Base-by-base conservation (phyloP, 495 filamentous ascomycete genomes). In the Penicillium lagena region DNA sequence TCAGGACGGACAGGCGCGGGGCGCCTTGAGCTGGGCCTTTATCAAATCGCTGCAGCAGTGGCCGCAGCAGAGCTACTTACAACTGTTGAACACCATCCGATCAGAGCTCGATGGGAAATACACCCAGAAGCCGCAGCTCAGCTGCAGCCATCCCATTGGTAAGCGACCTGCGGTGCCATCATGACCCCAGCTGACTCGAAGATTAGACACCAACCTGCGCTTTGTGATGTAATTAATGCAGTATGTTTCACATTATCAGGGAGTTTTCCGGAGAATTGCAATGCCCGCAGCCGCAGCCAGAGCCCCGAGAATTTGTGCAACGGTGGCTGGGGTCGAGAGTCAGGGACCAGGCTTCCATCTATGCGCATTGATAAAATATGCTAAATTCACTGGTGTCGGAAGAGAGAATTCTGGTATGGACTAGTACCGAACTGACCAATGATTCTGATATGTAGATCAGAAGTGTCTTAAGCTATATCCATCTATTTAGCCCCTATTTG, bases 21-120 rank as follows among this genome's bases (percentile, higher is more conserved):
- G 93, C 27, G 93, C 94, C 51, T 88, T 98, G 84, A 95, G 89
- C 22, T 96, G 88, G 81, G 94, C 93, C 3, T 98, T 98, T 60
- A 90, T 98, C 59, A 86, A 81, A 31, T 82, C 90, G 9, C 76
- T 96, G 45, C 86, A 90, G 72, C 94, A 94, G 67, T 91, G 89
- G 59, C 91, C 93, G 1, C 84, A 96, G 49, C 94, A 97, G 73
- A 95, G 87, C 71, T 97, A 97, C 52, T 85, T 97, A 37, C 86
- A 95, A 66, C 69, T 98, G 43, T 74, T 98, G 50, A 96, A 94
- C 67, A 89, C 79, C 64, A 96, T 98, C 60, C 85, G 93, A 9
- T 84, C 91, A 45, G 94, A 96, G 64, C 74, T 98, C 46, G 79
- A 88, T 46, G 85, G 80, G 14, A 91, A 90, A 62, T 98, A 98